Percentiles rank a stretch among this genome's conserved stretches.
Evolutionary conservation across 306 rosid species (phyloP).

Genomic region (Prunus davidiana): DNA sequence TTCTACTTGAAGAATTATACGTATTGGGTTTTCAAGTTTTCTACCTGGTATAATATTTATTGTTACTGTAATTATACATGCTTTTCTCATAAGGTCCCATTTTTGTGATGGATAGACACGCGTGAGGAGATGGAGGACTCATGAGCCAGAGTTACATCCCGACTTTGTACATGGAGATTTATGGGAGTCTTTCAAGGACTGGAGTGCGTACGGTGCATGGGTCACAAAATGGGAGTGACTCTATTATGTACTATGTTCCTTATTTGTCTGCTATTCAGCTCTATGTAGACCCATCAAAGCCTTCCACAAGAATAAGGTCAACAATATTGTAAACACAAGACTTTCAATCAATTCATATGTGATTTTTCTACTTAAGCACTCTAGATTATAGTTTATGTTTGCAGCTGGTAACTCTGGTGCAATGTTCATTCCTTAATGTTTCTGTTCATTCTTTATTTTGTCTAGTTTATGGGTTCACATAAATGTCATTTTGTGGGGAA

Average conservation of each 20-base stretch:
- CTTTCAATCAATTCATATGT: not conserved
- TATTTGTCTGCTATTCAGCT: constrained; percentile 89
- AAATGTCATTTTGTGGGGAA: not conserved
- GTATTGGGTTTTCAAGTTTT: not conserved
- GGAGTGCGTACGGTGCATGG: constrained; percentile 90
- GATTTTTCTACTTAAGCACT: not conserved
- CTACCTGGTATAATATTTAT: not conserved
- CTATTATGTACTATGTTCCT: constrained; percentile 77
- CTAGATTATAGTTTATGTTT: not conserved
- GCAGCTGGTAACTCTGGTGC: not conserved
- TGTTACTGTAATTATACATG: not conserved
- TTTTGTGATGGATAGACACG: constrained; percentile 45
- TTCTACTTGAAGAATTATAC: not conserved
- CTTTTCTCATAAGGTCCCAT: not conserved
- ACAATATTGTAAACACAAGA: not conserved
- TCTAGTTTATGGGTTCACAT: not conserved
- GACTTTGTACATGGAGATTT: constrained; percentile 83
- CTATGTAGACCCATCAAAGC: constrained; percentile 63
- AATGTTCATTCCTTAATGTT: not conserved
- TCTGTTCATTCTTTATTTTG: not conserved
- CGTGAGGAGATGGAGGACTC: constrained; percentile 51
- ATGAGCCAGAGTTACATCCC: constrained; percentile 48
- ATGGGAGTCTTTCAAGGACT: constrained; percentile 83
- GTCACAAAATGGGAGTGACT: constrained; percentile 77
- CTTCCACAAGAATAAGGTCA: constrained; percentile 58